These are phyloP conservation scores for Chaetothyriales sp. DNA, from an alignment of 2,329 filamentous ascomycete species.

Conservation along the genomic window DNA sequence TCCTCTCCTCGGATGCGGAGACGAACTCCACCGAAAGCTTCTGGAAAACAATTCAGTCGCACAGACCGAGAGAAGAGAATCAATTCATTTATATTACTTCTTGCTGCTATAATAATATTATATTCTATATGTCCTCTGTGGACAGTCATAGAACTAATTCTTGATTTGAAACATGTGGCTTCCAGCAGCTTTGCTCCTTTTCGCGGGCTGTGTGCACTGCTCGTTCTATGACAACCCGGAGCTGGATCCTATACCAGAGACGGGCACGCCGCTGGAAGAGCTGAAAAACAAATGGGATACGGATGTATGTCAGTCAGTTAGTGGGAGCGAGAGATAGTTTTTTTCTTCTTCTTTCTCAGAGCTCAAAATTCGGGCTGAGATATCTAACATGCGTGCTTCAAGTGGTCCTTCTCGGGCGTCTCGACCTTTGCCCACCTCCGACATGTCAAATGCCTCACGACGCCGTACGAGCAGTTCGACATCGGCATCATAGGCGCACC, in stretches of 20 bases:
- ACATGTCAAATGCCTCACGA: constrained; percentile 54
- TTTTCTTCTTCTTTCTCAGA: too few relatives aligned
- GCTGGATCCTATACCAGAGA: constrained; percentile 22
- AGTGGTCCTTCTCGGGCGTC: constrained; percentile 59
- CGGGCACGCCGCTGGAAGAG: constrained; percentile 24
- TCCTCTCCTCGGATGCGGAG: too few relatives aligned
- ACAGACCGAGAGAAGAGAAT: too few relatives aligned
- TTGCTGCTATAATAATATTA: not conserved
- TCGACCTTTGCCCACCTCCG: constrained; percentile 58
- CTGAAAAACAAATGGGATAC: constrained; percentile 33
- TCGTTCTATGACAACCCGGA: constrained; percentile 28
- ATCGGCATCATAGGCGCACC: constrained; percentile 59
- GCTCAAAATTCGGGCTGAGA: too few relatives aligned
- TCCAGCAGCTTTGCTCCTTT: not conserved
- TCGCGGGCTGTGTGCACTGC: not conserved
- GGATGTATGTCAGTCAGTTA: constrained; percentile 23
- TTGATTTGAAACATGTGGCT: not conserved
- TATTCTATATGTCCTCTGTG: not conserved
- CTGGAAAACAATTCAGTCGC: too few relatives aligned
- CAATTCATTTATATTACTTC: not conserved
- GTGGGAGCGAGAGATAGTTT: not conserved
- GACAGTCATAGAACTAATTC: not conserved
- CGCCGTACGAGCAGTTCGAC: constrained; percentile 48
- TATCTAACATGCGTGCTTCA: not conserved
- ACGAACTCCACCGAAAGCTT: too few relatives aligned